Evolutionary conservation across 1,284 basidiomycete genomes (phyloP), one percentile per base, ranked within the genome.

Genomic region (Gomphus bonarii): DNA sequence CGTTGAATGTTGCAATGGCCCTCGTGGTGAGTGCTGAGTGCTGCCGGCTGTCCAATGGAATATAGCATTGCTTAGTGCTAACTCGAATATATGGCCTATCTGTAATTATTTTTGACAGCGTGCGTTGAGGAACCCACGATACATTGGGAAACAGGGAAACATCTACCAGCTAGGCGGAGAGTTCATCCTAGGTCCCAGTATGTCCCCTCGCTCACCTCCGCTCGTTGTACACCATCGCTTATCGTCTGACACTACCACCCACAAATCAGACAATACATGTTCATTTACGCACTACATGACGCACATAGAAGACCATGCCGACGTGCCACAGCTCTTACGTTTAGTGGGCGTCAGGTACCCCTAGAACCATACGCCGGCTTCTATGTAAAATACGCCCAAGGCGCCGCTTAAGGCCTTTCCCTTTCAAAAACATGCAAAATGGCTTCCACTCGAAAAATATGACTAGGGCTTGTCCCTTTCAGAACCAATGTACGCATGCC

Each of bases 151-250:
- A 62, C 76, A 81, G 59, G 82, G 82, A 0, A 78, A 79, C 48
- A 65, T 78, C 16, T 72, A 76, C 0, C 82, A 85, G 64, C 67
- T 80, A 0, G 82, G 82, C 1, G 82, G 81, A 2, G 82, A 84
- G 40, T 84, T 84, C 59, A 67, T 84, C 25, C 72, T 84, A 51
- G 80, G 79, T 25, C 78, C 79, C 33, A 79, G 78, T 78, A 61
- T 12, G 65, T 42, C 12, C 40, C 25, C 35, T 53, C 18, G 40
- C 36, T 18, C 12, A 20, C 8, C 50, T 22, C 12, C 14, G 8
- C 12, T 16, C 22, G 9, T 53, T 69, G 3, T 18, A 4, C 22
- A 18, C 3, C 2, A 5, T 12, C 18, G n/a, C n/a, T n/a, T 28
- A 11, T 7, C 9, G n/a, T 4, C 7, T 4, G n/a, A 9, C 25